Percentiles rank a stretch among this genome's conserved stretches.
phyloP scores from a whole-genome alignment of 129 eudicot species.

The Erigeron canadensis region DNA sequence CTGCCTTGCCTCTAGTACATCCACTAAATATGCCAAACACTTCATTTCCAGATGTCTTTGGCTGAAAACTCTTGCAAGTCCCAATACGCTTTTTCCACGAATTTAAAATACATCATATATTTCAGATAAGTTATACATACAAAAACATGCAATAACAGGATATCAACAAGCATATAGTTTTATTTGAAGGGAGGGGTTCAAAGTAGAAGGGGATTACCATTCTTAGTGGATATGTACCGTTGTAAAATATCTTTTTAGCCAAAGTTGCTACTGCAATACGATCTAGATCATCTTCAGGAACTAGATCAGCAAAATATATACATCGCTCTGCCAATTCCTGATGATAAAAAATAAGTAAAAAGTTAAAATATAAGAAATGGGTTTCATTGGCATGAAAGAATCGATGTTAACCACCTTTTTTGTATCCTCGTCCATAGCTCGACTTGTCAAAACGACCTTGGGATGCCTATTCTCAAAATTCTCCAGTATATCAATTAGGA shows the following conservation, averaged over 20 bases:
- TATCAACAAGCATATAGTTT: neutral
- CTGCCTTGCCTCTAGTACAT: neutral
- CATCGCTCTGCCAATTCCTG: neutral
- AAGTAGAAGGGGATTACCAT: neutral
- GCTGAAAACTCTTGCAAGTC: neutral
- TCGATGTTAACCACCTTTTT: neutral
- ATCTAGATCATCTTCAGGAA: neutral
- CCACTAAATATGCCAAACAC: neutral
- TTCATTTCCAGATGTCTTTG: neutral
- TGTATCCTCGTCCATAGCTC: neutral
- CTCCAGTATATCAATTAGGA: neutral
- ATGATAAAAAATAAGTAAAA: neutral
- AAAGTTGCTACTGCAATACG: neutral
- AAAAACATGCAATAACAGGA: neutral
- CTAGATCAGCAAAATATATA: neutral
- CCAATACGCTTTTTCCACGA: neutral
- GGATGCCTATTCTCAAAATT: too few relatives aligned
- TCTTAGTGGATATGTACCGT: neutral
- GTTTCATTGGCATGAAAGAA: neutral
- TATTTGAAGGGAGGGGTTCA: neutral
- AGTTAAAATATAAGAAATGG: neutral
- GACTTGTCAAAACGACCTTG: neutral
- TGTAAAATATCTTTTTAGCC: neutral
- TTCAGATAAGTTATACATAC: neutral
- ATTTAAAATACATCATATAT: too few relatives aligned